Evolutionary conservation across 2,329 filamentous ascomycete species (phyloP), one percentile per base, ranked within the genome.

Genomic region (Xylariaceae sp.): DNA sequence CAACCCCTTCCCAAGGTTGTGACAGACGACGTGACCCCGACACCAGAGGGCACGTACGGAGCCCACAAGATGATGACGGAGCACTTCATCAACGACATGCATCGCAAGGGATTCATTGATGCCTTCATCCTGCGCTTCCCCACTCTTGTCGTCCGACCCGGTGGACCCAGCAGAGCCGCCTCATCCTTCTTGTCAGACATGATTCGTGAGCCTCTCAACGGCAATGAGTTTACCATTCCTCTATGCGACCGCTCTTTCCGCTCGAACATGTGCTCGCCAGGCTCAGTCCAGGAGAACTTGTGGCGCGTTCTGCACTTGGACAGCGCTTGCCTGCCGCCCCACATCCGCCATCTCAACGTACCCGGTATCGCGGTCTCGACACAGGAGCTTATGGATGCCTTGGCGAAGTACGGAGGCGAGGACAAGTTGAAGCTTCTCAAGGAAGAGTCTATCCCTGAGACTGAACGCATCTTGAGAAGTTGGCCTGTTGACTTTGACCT

Each of bases 51-150:
- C 45, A 85, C 82, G 11, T 87, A 87, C 68, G 85, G 85, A 39
- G 79, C 82, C 4, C 82, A 86, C 71, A 87, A 88, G 71, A 75
- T 86, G 61, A 79, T 86, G 70, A 82, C 80, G 59, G 85, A 88
- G 73, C 76, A 80, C 1, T 75, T 87, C 7, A 70, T 88, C 67
- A 87, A 87, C 71, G 84, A 87, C 62, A 82, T 86, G 71, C 83
- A 83, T 56, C 77, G 85, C 23, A 77, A 81, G 55, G 81, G 82
- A 0, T 79, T 81, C 57, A 78, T 87, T 59, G 81, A 83, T 59
- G 84, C 80, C 6, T 80, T 84, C 53, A 76, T 76, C 2, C 76
- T 84, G 53, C 81, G 85, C 0, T 82, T 88, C 53, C 84, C 85
- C 0, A 86, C 83, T 0, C 79, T 88, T 15, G 80, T 80, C 1